Base-by-base conservation (phyloP, 495 filamentous ascomycete genomes). In the Lasiosphaeris hirsuta region DNA sequence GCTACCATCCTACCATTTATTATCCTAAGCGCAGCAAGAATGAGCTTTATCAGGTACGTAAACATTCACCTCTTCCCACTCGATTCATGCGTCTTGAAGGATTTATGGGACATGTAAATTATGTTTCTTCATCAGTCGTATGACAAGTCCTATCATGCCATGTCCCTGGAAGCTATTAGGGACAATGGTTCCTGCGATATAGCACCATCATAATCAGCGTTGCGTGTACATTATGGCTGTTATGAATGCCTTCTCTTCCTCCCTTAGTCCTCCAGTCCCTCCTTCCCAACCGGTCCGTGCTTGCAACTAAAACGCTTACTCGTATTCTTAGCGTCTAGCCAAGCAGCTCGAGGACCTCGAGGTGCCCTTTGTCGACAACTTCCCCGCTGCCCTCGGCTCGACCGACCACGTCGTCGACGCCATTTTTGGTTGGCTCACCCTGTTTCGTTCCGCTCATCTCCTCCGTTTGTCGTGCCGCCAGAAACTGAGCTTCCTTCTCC, bases 11-110 rank as follows among this genome's bases (percentile, higher is more conserved):
- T 14, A 87, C 84, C 30, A 78, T 97, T 58, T 97, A 93, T 78
- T 97, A 96, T 68, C 94, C 94, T 10, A 97, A 96, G 69, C 84
- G 87, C 54, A 82, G 83, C 68, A 91, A 92, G 69, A 94, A 93
- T 63, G 91, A 95, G 38, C 80, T 97, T 13, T 97, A 96, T 68
- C 81, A 89, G 77, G 88, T 90, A 65, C 54, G 74, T 23, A 36
- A n/a, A 51, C 2, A 11, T 55, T 19, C 11, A 50, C 45, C 33
- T 40, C 3, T 45, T 23, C 14, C 10, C 18, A 19, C 3, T 14
- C 1, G n/a, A 17, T 13, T 7, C 14, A 14, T 14, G 14, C 10
- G 10, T 3, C 42, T 23, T 15, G 42, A 17, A 45, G 18, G 17
- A 17, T 10, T 45, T 30, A n/a, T 30, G 23, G 2, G 23, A 30